Percentiles rank a stretch among this genome's conserved stretches.
These are phyloP conservation scores for Penicillium freii DNA, from an alignment of 2,329 filamentous ascomycete genomes.

Conservation along the genomic window DNA sequence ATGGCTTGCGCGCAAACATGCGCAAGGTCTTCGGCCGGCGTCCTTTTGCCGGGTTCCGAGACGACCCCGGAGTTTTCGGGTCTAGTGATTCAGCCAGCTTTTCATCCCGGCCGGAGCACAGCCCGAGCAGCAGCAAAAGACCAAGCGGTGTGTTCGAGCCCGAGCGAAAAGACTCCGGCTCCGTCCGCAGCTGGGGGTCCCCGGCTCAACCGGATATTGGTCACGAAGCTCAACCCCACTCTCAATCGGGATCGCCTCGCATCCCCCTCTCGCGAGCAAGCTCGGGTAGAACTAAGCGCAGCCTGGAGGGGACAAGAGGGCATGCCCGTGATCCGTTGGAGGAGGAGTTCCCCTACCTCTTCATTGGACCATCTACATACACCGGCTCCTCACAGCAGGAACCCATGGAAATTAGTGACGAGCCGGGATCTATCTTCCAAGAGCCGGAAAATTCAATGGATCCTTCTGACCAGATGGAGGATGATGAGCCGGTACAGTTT, in stretches of 20 bases:
- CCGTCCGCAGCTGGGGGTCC: slow-evolving; percentile 21
- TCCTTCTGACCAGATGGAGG: slow-evolving; percentile 21
- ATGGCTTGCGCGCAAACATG: slow-evolving; percentile 49
- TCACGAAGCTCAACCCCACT: slow-evolving; percentile 16
- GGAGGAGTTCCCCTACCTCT: slow-evolving; percentile 67
- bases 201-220: slow-evolving; percentile 17
- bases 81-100: slow-evolving; percentile 16
- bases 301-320: slow-evolving; percentile 52
- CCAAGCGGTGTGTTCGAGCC: slow-evolving; percentile 19
- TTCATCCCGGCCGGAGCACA: slow-evolving; percentile 16
- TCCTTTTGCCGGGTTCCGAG: slow-evolving; percentile 47
- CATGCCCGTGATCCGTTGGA: slow-evolving; percentile 64
- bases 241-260: slow-evolving; percentile 32
- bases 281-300: slow-evolving; percentile 37
- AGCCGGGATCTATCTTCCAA: slow-evolving; percentile 18
- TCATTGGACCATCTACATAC: slow-evolving; percentile 65
- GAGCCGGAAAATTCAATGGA: slow-evolving; percentile 27
- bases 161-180: slow-evolving; percentile 28
- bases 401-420: slow-evolving; percentile 11
- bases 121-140: slow-evolving; percentile 14
- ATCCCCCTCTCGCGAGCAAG: slow-evolving; percentile 29
- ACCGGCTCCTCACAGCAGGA: slow-evolving; percentile 30
- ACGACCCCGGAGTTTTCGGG: slow-evolving; percentile 9
- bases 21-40: slow-evolving; percentile 50
- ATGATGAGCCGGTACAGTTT: slow-evolving; percentile 36